Evolutionary conservation across 768 basidiomycete genomes (phyloP).

Genomic region (Collybiopsis confluens): DNA sequence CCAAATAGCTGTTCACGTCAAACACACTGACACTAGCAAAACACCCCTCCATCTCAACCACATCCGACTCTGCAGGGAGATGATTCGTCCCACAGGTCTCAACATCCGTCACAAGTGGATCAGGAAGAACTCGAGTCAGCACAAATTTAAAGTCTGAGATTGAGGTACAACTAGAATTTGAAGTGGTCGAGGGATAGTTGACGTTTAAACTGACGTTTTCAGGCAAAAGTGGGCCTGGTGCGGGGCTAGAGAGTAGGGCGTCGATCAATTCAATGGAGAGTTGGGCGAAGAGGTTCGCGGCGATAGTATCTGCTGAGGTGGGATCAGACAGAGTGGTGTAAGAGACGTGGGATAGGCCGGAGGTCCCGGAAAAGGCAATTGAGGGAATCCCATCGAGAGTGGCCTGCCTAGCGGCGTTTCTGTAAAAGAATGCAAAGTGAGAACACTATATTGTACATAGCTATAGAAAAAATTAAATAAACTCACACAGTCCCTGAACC

Average conservation of each 20-base stretch:
- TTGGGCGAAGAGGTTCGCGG: conserved; percentile 38
- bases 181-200: conserved; percentile 42
- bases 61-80: conserved; percentile 39
- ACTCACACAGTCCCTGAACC: conserved; percentile 3
- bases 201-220: conserved; percentile 41
- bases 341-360: conserved; percentile 37
- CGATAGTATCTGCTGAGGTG: conserved; percentile 27
- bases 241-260: conserved; percentile 20
- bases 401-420: conserved; percentile 47
- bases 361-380: conserved; percentile 36
- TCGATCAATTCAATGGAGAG: conserved; percentile 37
- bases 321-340: conserved; percentile 44
- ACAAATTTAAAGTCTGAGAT: conserved; percentile 38
- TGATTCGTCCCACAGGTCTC: conserved; percentile 38
- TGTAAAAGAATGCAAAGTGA: conserved; percentile 18
- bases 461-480: neutral
- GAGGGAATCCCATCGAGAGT: conserved; percentile 46
- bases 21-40: conserved; percentile 45
- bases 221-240: conserved; percentile 34
- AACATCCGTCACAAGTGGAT: conserved; percentile 34
- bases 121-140: conserved; percentile 33
- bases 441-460: too few relatives aligned
- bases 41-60: conserved; percentile 33
- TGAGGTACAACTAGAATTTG: conserved; percentile 33
- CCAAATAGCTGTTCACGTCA: conserved; percentile 37